Conservation (phyloP, 2,329 filamentous ascomycete genomes). For the Rutstroemia sp. region DNA sequence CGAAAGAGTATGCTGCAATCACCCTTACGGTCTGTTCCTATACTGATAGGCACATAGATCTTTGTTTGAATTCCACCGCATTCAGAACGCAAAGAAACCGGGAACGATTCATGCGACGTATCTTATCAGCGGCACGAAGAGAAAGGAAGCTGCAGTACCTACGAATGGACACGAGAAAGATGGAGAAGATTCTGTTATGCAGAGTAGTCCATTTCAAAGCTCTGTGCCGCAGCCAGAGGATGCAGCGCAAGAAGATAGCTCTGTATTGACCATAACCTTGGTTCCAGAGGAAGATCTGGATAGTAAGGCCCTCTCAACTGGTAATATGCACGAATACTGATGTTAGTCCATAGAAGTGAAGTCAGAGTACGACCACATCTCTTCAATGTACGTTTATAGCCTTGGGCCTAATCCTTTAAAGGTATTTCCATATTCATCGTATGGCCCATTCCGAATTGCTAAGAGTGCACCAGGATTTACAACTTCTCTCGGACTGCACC, state of each 20-base stretch:
- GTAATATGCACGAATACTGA: conserved; percentile 7
- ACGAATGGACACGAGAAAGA: conserved; percentile 38
- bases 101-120: conserved; percentile 88
- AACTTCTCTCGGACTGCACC: conserved; percentile 62
- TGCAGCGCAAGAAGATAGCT: conserved; percentile 41
- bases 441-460: not conserved
- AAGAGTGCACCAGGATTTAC: conserved; percentile 43
- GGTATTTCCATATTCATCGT: conserved; percentile 32
- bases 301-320: conserved; percentile 38
- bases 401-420: conserved; percentile 63
- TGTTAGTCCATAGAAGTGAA: conserved; percentile 48
- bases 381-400: conserved; percentile 82
- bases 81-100: conserved; percentile 67
- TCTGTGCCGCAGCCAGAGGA: conserved; percentile 51
- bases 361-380: conserved; percentile 62
- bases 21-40: not conserved
- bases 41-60: conserved; percentile 48
- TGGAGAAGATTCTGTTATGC: conserved; percentile 60
- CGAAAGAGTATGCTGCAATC: conserved; percentile 62
- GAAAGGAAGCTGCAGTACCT: conserved; percentile 27
- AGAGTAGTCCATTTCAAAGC: conserved; percentile 61
- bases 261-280: conserved; percentile 55
- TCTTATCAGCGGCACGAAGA: conserved; percentile 66
- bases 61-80: conserved; percentile 76
- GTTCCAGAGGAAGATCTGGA: conserved; percentile 66